These are phyloP conservation scores for Vitellaria paradoxa DNA, from an alignment of 179 eudicot genomes.

Conservation along the genomic window DNA sequence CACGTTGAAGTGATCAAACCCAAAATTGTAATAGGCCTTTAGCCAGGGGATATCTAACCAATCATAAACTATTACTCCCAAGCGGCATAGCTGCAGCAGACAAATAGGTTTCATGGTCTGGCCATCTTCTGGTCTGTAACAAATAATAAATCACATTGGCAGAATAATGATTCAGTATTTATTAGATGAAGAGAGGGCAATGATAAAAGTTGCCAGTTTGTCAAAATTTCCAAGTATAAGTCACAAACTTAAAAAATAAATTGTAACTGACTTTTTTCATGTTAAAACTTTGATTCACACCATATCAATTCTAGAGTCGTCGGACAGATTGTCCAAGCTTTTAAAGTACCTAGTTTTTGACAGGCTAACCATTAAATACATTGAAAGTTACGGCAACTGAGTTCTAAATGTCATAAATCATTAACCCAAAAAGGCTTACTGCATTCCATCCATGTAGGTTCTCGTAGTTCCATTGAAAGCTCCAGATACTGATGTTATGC, in stretches of 20 bases:
- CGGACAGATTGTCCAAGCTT: not conserved
- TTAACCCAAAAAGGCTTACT: slow-evolving; percentile 47
- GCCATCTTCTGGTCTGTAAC: slow-evolving; percentile 79
- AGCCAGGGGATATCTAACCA: slow-evolving; percentile 86
- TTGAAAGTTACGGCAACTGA: no score
- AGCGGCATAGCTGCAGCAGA: slow-evolving; percentile 65
- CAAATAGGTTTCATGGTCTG: slow-evolving; percentile 62
- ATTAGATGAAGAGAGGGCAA: not conserved
- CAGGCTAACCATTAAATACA: no score
- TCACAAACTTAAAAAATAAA: not conserved
- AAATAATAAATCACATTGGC: slow-evolving; percentile 7
- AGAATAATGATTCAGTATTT: not conserved
- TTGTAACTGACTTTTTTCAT: not conserved
- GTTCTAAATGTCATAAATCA: no score
- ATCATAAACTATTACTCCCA: slow-evolving; percentile 81
- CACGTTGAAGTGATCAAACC: slow-evolving; percentile 92
- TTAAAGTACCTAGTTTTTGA: no score
- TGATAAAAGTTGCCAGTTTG: not conserved
- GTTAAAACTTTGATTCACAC: not conserved
- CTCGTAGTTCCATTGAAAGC: slow-evolving; percentile 96
- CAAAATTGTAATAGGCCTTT: slow-evolving; percentile 82
- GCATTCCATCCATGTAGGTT: slow-evolving; percentile 87
- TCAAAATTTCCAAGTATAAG: not conserved
- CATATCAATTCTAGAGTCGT: not conserved
- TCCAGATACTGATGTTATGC: slow-evolving; percentile 88